Percentiles rank a stretch among this genome's conserved stretches.
These are phyloP conservation scores for Prasinococcaceae sp. DNA, from an alignment of 139 green algal species.

Conservation along the genomic window DNA sequence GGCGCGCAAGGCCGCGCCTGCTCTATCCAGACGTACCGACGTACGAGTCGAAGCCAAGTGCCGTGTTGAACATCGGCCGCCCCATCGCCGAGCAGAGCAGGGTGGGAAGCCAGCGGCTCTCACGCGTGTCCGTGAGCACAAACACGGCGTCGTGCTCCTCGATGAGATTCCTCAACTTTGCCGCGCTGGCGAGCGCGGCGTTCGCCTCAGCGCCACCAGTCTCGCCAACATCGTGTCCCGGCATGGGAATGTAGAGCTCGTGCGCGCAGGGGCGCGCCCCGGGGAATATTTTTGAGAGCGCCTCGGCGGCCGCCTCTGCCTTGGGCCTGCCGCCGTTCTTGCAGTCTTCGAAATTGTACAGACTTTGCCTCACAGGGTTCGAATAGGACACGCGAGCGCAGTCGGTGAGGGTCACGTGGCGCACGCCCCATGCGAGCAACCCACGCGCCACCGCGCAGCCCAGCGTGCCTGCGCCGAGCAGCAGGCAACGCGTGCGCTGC, in stretches of 20 bases:
- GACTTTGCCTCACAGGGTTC: slow-evolving; percentile 54
- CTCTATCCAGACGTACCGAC: no score
- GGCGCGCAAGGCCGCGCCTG: no score
- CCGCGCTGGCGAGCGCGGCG: slow-evolving; percentile 9
- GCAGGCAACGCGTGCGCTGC: slow-evolving; percentile 47
- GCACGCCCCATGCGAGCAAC: slow-evolving; percentile 82
- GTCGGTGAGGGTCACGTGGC: slow-evolving; percentile 77
- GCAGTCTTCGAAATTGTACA: slow-evolving; percentile 85
- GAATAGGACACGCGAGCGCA: slow-evolving; percentile 39
- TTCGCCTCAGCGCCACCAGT: neutral
- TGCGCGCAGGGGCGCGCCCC: slow-evolving; percentile 17
- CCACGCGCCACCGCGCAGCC: slow-evolving; percentile 81
- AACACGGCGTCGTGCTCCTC: slow-evolving; percentile 68
- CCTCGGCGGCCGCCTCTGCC: slow-evolving; percentile 63
- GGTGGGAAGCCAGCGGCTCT: slow-evolving; percentile 82
- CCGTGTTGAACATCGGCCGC: slow-evolving; percentile 68
- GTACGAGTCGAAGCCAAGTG: slow-evolving; percentile 83
- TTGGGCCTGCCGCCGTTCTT: slow-evolving; percentile 67
- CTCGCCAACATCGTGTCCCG: slow-evolving; percentile 10
- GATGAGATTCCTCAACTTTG: slow-evolving; percentile 42
- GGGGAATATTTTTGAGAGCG: slow-evolving; percentile 36
- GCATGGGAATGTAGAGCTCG: slow-evolving; percentile 19
- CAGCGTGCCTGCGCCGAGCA: slow-evolving; percentile 66
- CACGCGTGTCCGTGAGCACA: slow-evolving; percentile 88
- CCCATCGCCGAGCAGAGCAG: slow-evolving; percentile 43